Evolutionary conservation across 108 stramenopile genomes (phyloP).

Genomic region (Phaeodactylum tricornutum): DNA sequence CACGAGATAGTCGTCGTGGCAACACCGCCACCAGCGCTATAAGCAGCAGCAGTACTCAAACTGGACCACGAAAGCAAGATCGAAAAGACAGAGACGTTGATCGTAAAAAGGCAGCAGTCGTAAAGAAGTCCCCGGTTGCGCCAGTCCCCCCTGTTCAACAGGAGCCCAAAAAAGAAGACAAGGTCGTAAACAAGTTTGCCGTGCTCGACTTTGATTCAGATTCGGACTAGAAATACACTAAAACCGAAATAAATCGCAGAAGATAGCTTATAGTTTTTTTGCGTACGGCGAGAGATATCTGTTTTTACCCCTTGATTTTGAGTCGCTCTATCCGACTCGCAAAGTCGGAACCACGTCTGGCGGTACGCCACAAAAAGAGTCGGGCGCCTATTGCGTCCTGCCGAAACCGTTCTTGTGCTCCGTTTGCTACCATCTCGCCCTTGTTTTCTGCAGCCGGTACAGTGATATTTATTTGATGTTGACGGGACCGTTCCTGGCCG

Average conservation of each 20-base stretch:
- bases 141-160: too few species aligned
- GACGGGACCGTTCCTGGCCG: constrained; percentile 13
- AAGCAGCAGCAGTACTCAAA: too few species aligned
- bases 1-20: too few species aligned
- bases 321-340: constrained; percentile 21
- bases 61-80: too few species aligned
- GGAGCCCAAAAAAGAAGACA: constrained; percentile 4
- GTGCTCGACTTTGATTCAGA: constrained; percentile 24
- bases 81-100: too few species aligned
- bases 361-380: constrained; percentile 68
- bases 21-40: too few species aligned
- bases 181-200: constrained; percentile 32
- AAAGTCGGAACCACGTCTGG: constrained; percentile 40
- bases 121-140: too few species aligned
- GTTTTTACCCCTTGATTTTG: background rate
- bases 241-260: background rate
- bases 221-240: constrained; percentile 14
- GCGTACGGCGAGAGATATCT: background rate
- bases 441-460: constrained; percentile 43
- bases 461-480: constrained; percentile 25
- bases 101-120: too few species aligned
- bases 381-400: constrained; percentile 10
- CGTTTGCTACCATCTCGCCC: constrained; percentile 30
- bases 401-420: constrained; percentile 31
- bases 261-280: background rate